Evolutionary conservation across 352 stramenopile genomes (phyloP).

Genomic region (Phytophthora gonapodyides): DNA sequence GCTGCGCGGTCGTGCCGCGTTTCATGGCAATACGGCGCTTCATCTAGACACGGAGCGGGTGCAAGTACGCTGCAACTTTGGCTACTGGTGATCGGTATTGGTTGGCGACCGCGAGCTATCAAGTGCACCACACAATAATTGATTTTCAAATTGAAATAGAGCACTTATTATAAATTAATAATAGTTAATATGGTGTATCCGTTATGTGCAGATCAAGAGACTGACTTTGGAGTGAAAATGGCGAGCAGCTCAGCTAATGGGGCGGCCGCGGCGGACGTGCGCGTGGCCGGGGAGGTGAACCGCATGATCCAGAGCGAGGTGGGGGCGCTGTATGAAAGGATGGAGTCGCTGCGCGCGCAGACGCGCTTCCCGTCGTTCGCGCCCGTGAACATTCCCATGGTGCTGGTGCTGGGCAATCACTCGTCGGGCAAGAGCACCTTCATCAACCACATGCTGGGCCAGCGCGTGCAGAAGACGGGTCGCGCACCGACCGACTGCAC

Average conservation of each 20-base stretch:
- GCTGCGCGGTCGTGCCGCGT: constrained; percentile 48
- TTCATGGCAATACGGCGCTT: constrained; percentile 57
- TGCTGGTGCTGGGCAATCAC: constrained; percentile 86
- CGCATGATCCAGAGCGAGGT: constrained; percentile 88
- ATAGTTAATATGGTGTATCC: no score
- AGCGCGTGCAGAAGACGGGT: constrained; percentile 84
- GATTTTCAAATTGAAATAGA: no score
- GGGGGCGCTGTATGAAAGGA: constrained; percentile 60
- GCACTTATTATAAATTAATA: no score
- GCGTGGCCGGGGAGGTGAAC: constrained; percentile 76
- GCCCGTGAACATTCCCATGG: constrained; percentile 80
- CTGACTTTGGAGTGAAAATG: constrained; percentile 6
- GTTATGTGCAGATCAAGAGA: not conserved
- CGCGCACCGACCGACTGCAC: constrained; percentile 83
- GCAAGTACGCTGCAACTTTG: not conserved
- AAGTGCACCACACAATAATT: no score
- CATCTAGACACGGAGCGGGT: constrained; percentile 16
- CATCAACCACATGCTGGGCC: constrained; percentile 88
- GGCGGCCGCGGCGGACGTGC: constrained; percentile 29
- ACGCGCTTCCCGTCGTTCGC: constrained; percentile 82
- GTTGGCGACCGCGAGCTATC: constrained; percentile 21
- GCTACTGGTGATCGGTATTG: constrained; percentile 30
- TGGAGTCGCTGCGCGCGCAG: constrained; percentile 68
- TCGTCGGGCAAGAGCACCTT: constrained; percentile 88
- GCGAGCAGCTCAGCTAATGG: constrained; percentile 12